Evolutionary conservation across 352 stramenopile species (phyloP).

Genomic region (Thraustochytrium striatum): DNA sequence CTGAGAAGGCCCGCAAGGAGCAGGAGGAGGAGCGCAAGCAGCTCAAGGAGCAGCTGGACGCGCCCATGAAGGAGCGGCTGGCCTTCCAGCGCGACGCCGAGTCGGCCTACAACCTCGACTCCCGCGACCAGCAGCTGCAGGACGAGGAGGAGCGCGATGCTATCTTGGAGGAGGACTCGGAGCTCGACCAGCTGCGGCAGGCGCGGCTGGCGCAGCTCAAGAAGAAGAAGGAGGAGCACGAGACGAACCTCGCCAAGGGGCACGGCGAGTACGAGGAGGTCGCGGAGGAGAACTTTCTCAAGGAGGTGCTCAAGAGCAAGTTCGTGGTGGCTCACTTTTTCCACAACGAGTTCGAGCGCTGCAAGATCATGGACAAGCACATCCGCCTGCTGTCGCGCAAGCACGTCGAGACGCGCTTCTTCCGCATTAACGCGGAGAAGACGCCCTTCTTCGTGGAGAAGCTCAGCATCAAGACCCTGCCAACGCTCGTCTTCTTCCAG

Average conservation of each 20-base stretch:
- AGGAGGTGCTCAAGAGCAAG: constrained; percentile 12
- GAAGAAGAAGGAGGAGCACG: constrained; percentile 40
- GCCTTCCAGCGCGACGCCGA: constrained; percentile 16
- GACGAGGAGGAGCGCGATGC: constrained; percentile 34
- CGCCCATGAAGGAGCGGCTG: constrained; percentile 18
- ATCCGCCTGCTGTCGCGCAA: constrained; percentile 62
- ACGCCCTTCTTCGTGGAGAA: constrained; percentile 76
- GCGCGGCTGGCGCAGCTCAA: constrained; percentile 38
- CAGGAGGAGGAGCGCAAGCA: background rate
- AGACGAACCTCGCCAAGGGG: constrained; percentile 42
- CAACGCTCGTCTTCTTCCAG: constrained; percentile 70
- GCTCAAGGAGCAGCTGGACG: background rate
- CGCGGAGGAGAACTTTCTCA: constrained; percentile 41
- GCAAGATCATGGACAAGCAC: constrained; percentile 94
- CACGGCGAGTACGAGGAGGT: constrained; percentile 45
- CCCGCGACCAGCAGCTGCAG: background rate
- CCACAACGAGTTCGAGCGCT: constrained; percentile 92
- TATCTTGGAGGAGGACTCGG: constrained; percentile 35
- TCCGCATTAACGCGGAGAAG: constrained; percentile 62
- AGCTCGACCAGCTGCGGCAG: constrained; percentile 42
- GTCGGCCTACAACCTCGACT: background rate
- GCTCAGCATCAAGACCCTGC: constrained; percentile 66
- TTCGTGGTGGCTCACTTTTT: constrained; percentile 49
- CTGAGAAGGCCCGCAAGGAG: constrained; percentile 37
- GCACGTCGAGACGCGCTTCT: constrained; percentile 79